Conservation (phyloP, 139 green algal genomes). For the Micromonas commoda region DNA sequence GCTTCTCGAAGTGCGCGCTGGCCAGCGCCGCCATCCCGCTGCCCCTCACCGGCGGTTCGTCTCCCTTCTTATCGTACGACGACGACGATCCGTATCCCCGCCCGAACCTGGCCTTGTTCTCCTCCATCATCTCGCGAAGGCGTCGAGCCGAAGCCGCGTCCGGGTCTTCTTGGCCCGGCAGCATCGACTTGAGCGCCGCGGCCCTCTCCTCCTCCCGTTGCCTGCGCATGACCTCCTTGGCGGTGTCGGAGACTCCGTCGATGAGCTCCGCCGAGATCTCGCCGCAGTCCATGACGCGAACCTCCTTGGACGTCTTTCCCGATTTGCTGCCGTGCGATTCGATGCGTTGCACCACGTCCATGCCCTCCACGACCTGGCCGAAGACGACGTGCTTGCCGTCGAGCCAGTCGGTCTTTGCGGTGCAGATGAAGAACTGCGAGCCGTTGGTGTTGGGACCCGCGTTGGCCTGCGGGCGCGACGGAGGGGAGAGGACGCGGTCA, state of each 20-base stretch:
- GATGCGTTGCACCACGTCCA: constrained; percentile 88
- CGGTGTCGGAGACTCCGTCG: not conserved
- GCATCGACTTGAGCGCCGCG: not conserved
- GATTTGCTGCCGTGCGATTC: constrained; percentile 59
- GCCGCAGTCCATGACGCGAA: constrained; percentile 64
- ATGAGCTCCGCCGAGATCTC: constrained; percentile 43
- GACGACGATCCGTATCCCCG: not conserved
- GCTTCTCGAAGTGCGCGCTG: too few relatives aligned
- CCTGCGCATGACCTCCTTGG: not conserved
- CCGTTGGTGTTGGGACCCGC: constrained; percentile 61
- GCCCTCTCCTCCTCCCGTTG: not conserved
- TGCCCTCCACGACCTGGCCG: constrained; percentile 84
- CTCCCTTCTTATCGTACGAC: too few relatives aligned
- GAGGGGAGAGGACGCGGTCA: too few relatives aligned
- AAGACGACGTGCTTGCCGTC: constrained; percentile 85
- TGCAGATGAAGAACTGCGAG: constrained; percentile 73
- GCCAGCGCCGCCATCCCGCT: too few relatives aligned
- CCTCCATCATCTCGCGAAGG: not conserved
- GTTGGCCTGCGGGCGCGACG: constrained; percentile 57
- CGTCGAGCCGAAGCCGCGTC: constrained; percentile 10
- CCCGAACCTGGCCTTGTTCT: not conserved
- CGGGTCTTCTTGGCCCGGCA: not conserved
- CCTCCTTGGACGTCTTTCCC: constrained; percentile 40
- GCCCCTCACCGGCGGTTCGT: too few relatives aligned
- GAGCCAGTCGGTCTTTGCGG: constrained; percentile 70